These are phyloP conservation scores for Neckera pumila DNA, from an alignment of 225 moss, liverwort and hornwort species.

Conservation along the genomic window DNA sequence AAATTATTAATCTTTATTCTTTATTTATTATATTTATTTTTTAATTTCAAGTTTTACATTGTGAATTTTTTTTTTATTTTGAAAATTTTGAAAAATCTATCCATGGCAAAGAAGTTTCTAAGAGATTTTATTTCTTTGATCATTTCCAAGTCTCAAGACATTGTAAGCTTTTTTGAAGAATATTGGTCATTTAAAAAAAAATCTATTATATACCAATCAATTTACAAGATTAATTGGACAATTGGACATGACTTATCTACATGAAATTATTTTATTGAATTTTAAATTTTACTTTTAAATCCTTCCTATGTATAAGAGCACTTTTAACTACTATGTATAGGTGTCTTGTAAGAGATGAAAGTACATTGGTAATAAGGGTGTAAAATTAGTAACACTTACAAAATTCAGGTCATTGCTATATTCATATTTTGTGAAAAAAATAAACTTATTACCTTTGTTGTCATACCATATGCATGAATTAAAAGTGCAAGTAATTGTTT, in stretches of 20 bases:
- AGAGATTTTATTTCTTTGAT: neutral
- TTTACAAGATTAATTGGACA: neutral
- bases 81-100: neutral
- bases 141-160: neutral
- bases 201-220: neutral
- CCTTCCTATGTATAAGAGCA: rapidly evolving
- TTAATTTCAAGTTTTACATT: too few species aligned
- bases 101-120: rapidly evolving
- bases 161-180: neutral
- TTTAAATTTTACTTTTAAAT: neutral
- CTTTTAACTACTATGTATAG: neutral
- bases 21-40: too few species aligned
- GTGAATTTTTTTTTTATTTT: neutral
- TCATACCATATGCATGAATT: neutral
- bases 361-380: rapidly evolving
- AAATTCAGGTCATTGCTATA: neutral
- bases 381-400: neutral
- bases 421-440: neutral
- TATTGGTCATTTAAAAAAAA: neutral
- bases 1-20: too few species aligned
- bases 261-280: rapidly evolving
- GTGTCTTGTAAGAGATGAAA: neutral
- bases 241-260: neutral
- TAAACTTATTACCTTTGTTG: neutral
- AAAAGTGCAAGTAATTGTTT: neutral